Conservation (phyloP, 208 protist species). For the Vickermania ingenoplastis region DNA sequence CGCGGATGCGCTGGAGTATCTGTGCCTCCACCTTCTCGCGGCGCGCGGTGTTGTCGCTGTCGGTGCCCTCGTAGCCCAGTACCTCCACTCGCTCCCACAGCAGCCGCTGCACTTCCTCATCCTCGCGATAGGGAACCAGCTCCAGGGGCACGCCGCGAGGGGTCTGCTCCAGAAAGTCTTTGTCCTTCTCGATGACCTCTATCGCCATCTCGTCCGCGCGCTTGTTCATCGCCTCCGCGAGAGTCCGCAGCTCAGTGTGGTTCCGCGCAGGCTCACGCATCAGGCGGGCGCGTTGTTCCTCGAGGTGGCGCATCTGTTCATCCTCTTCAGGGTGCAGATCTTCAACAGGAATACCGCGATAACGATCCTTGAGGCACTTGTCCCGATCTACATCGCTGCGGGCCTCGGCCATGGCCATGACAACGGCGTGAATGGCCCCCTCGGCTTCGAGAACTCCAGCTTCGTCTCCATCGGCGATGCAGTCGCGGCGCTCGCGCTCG, state of each 20-base stretch:
- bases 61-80: conserved; percentile 1
- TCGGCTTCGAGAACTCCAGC: conserved; percentile 15
- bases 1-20: conserved; percentile 19
- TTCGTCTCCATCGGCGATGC: conserved; percentile 9
- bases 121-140: conserved; percentile 30
- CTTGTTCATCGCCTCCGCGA: conserved; percentile 32
- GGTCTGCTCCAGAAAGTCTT: conserved; percentile 23
- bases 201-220: conserved; percentile 29
- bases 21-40: conserved; percentile 20
- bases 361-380: conserved; percentile 24
- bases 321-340: conserved; percentile 42
- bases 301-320: conserved; percentile 19
- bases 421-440: conserved; percentile 3
- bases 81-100: conserved; percentile 40
- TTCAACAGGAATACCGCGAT: conserved; percentile 16
- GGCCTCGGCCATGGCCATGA: conserved; percentile 21
- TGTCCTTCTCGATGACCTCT: conserved; percentile 10
- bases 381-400: conserved; percentile 26
- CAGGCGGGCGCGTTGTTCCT: conserved; percentile 38
- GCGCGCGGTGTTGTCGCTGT: conserved; percentile 11
- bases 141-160: conserved; percentile 44
- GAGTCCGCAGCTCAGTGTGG: conserved; percentile 11
- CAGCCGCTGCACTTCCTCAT: conserved; percentile 27
- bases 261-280: conserved; percentile 19
- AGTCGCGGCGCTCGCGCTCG: conserved; percentile 30